Evolutionary conservation across 139 green algal species (phyloP).

Genomic region (Nannochloris sp.): DNA sequence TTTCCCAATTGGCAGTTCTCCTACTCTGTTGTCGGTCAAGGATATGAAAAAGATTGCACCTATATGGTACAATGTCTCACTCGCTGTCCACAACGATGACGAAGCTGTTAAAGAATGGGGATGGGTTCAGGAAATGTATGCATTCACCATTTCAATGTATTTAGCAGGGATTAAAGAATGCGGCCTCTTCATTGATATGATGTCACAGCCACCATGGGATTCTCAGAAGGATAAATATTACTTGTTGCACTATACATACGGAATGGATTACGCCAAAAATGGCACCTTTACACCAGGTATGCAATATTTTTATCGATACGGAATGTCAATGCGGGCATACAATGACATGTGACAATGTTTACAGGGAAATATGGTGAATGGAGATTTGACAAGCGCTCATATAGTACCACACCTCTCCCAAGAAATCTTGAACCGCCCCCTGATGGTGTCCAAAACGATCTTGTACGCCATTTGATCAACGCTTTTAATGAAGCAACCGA

Average conservation of each 20-base stretch:
- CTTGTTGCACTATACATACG: constrained; percentile 97
- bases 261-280: constrained; percentile 77
- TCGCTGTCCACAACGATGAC: constrained; percentile 82
- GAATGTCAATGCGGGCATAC: neutral
- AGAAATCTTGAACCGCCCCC: constrained; percentile 55
- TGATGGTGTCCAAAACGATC: constrained; percentile 65
- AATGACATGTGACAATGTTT: neutral
- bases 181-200: constrained; percentile 58
- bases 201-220: constrained; percentile 88
- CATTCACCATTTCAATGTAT: constrained; percentile 72
- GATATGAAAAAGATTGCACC: constrained; percentile 69
- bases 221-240: constrained; percentile 56
- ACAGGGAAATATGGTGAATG: constrained; percentile 79
- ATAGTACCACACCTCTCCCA: constrained; percentile 42
- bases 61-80: constrained; percentile 81
- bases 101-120: constrained; percentile 62
- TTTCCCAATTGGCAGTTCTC: constrained; percentile 78
- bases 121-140: constrained; percentile 93
- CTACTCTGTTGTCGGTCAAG: constrained; percentile 66
- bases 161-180: constrained; percentile 50
- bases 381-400: constrained; percentile 95
- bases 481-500: constrained; percentile 37
- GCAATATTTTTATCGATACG: neutral
- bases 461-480: constrained; percentile 53
- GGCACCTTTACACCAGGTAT: constrained; percentile 49